Percentiles rank a stretch among this genome's conserved stretches.
Evolutionary conservation across 345 rosid species (phyloP).

Genomic region (Ailanthus altissimus): DNA sequence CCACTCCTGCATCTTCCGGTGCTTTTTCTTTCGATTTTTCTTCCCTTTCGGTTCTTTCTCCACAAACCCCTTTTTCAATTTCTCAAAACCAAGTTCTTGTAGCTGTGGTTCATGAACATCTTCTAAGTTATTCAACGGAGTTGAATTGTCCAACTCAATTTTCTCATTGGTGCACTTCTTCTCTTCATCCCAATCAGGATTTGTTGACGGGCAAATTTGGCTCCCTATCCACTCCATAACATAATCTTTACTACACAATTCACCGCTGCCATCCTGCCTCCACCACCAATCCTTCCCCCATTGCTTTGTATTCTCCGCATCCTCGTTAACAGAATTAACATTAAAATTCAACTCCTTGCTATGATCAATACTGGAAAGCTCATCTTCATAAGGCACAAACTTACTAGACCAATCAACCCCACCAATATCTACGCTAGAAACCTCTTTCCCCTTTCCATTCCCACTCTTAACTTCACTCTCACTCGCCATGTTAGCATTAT

Average conservation of each 20-base stretch:
- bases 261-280: constrained; percentile 95
- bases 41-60: constrained; percentile 43
- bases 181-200: constrained; percentile 87
- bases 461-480: constrained; percentile 44
- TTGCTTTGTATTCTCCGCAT: constrained; percentile 51
- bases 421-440: constrained; percentile 43
- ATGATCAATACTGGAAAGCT: constrained; percentile 43
- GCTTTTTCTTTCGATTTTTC: constrained; percentile 49
- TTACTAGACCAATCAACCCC: constrained; percentile 64
- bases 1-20: constrained; percentile 94
- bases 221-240: constrained; percentile 99
- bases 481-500: constrained; percentile 40
- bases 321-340: constrained; percentile 43
- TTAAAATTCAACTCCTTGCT: constrained; percentile 60
- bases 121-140: constrained; percentile 47
- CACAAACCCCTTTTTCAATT: constrained; percentile 44
- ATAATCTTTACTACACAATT: constrained; percentile 88
- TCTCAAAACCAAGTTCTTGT: constrained; percentile 39
- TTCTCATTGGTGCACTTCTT: constrained; percentile 54
- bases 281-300: constrained; percentile 99
- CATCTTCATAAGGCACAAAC: constrained; percentile 61
- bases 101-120: constrained; percentile 40
- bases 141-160: constrained; percentile 36
- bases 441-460: constrained; percentile 76
- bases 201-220: constrained; percentile 66